These are phyloP conservation scores for Ochetophila trinervis DNA, from an alignment of 306 rosid species.

Conservation along the genomic window DNA sequence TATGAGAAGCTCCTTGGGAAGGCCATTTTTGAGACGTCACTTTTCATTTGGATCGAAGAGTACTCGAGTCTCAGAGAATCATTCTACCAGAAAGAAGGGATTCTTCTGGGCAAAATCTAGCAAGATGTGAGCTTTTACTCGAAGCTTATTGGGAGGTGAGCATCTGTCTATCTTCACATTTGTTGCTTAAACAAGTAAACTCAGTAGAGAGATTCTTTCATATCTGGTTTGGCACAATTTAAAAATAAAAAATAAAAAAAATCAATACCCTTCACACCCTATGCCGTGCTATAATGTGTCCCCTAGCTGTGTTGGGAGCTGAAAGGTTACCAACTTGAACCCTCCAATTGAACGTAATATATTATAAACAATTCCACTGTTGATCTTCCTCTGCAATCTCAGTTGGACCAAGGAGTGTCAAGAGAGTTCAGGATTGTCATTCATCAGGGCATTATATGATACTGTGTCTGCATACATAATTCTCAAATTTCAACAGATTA, in stretches of 20 bases:
- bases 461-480: constrained; percentile 27
- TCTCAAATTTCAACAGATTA: constrained; percentile 35
- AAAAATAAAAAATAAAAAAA: too few relatives aligned
- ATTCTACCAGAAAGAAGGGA: constrained; percentile 64
- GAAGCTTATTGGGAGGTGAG: constrained; percentile 50
- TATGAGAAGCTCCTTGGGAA: constrained; percentile 52
- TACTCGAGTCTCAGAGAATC: constrained; percentile 50
- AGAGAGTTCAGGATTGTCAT: constrained; percentile 26
- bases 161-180: constrained; percentile 12
- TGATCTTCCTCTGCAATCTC: constrained; percentile 35
- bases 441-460: constrained; percentile 27
- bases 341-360: constrained; percentile 15
- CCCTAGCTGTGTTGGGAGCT: constrained; percentile 19
- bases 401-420: constrained; percentile 30
- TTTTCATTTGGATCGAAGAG: constrained; percentile 86
- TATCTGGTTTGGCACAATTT: constrained; percentile 13
- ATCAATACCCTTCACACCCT: neutral
- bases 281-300: neutral
- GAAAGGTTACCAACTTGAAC: constrained; percentile 2
- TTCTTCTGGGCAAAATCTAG: constrained; percentile 90
- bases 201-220: constrained; percentile 11
- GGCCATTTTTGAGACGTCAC: constrained; percentile 76
- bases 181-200: constrained; percentile 21
- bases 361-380: constrained; percentile 31
- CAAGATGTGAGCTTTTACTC: constrained; percentile 43